Evolutionary conservation across 1,139 yeast species (phyloP).

Genomic region (Sugiyamaella castrensis): DNA sequence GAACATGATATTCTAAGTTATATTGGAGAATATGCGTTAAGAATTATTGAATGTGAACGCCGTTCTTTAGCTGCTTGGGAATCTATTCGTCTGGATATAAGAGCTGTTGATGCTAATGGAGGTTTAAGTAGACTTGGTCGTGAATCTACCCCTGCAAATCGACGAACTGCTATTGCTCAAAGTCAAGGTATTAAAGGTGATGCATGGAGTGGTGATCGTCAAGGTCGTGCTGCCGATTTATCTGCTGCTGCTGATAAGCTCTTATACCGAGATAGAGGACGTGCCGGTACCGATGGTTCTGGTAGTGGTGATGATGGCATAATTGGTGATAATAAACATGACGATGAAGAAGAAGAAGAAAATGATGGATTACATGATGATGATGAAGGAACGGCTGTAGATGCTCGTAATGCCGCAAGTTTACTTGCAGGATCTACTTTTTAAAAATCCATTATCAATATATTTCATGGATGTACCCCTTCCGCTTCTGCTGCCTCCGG

Average conservation of each 20-base stretch:
- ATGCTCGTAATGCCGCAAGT: conserved; percentile 80
- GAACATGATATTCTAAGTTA: conserved; percentile 54
- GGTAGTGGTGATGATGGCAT: too few relatives aligned
- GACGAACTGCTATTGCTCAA: conserved; percentile 30
- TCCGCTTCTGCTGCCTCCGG: too few relatives aligned
- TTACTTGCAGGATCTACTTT: conserved; percentile 75
- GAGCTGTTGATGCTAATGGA: conserved; percentile 75
- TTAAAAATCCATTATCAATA: too few relatives aligned
- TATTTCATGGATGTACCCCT: too few relatives aligned
- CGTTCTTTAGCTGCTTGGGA: conserved; percentile 75
- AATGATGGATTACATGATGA: conserved; percentile 28
- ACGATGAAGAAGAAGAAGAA: conserved; percentile 33
- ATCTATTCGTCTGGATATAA: conserved; percentile 64
- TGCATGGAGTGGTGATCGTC: conserved; percentile 54
- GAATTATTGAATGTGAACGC: conserved; percentile 82
- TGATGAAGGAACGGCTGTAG: conserved; percentile 44
- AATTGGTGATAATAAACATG: background rate
- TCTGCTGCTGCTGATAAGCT: conserved; percentile 9
- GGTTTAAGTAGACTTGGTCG: conserved; percentile 84
- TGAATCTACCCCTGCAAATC: conserved; percentile 46
- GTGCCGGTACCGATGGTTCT: background rate
- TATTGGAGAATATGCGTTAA: conserved; percentile 60
- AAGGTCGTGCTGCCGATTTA: conserved; percentile 40
- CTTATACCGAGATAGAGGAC: conserved; percentile 6
- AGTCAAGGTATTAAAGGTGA: conserved; percentile 60